Evolutionary conservation across 140 eudicot genomes (phyloP), one percentile per base, ranked within the genome.

Genomic region (Oenanthe javanica): DNA sequence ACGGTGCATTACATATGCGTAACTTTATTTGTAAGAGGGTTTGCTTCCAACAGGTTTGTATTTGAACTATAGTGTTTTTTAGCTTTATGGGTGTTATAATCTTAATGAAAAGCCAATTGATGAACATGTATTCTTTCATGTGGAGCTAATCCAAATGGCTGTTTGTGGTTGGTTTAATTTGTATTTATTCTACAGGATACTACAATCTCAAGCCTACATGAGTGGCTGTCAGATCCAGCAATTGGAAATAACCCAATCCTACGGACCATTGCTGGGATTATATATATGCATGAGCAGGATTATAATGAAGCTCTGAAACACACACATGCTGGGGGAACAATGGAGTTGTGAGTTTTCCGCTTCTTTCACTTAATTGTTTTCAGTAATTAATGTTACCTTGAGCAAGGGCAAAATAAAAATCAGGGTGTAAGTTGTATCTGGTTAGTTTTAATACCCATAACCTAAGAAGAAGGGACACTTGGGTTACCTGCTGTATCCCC

Each of bases 211-310:
- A 95, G 97, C 80, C 87, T 95, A 77, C 89, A 63, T 61, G 99
- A 92, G 86, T 95, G 88, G 93, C 86, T 95, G 87, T 87, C 81
- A 15, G 99, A 95, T 81, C 86, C 92, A 55, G 99, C 97, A 49
- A 76, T 92, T 80, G 99, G 97, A 82, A 92, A 82, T 89, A 92
- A 90, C 77, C 91, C 99, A 40, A 87, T 85, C 51, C 87, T 95
- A 80, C 82, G 96, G 84, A 96, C 91, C 85, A 86, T 95, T 80
- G 99, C 97, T 46, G 99, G 99, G 45, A 91, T 84, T 80, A 88
- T 95, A 76, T 92, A 90, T 87, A 85, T 86, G 92, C 93, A 92
- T 74, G 97, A 95, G 63, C 96, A 95, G 83, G 99, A 95, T 79
- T 95, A 89, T 78, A 81, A 83, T 59, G 99, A 95, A 79, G 99